A percentile compares a stretch with the other conserved stretches of the same genome.
These are phyloP conservation scores for Carex scoparia DNA, from an alignment of 176 grass and related monocot genomes.

Conservation along the genomic window DNA sequence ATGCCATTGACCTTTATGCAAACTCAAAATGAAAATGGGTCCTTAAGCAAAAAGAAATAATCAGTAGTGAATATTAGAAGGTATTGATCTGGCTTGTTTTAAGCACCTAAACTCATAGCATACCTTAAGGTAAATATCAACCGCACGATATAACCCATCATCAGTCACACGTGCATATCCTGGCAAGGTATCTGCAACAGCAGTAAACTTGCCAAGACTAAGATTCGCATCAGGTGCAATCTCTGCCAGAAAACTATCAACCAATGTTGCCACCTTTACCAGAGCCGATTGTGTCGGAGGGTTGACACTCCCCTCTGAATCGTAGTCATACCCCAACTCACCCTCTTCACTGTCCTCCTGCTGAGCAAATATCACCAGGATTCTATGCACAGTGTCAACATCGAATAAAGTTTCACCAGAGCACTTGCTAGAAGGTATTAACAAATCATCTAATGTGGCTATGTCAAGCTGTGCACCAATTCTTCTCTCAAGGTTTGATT, in stretches of 20 bases:
- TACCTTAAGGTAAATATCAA: conserved; percentile 77
- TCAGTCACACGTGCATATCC: conserved; percentile 46
- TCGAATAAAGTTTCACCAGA: conserved; percentile 60
- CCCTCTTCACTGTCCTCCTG: conserved; percentile 46
- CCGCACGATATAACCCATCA: conserved; percentile 58
- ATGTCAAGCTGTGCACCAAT: conserved; percentile 59
- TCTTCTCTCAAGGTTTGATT: conserved; percentile 64
- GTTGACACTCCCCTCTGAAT: conserved; percentile 19
- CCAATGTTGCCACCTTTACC: conserved; percentile 41
- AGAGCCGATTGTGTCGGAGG: conserved; percentile 31
- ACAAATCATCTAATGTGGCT: conserved; percentile 56
- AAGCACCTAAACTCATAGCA: neutral
- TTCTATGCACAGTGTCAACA: conserved; percentile 51
- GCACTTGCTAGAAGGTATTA: conserved; percentile 51
- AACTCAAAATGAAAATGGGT: neutral
- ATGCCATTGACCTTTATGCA: neutral
- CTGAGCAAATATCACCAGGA: conserved; percentile 56
- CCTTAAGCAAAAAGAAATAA: neutral
- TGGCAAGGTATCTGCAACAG: conserved; percentile 48
- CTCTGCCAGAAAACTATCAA: conserved; percentile 62
- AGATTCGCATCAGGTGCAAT: conserved; percentile 67
- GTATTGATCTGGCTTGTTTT: neutral
- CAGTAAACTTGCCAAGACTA: conserved; percentile 45
- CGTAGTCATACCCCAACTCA: conserved; percentile 25
- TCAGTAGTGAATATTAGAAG: neutral